These are phyloP conservation scores for Kodamaea restingae DNA, from an alignment of 805 yeast species.

Conservation along the genomic window DNA sequence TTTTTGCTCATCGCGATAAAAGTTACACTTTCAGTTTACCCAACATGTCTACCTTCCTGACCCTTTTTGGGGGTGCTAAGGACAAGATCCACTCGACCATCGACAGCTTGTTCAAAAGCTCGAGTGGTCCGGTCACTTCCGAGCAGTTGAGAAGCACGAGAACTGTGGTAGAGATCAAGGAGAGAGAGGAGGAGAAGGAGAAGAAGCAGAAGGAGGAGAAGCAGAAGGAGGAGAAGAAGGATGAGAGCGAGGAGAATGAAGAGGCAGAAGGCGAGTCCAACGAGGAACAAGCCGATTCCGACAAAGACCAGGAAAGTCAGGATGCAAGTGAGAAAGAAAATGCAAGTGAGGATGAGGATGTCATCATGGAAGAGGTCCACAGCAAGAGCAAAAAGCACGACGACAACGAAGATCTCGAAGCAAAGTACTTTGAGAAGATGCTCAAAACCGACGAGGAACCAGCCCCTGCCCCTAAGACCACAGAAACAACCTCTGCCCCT, in stretches of 20 bases:
- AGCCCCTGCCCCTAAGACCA: not conserved
- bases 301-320: too few species aligned
- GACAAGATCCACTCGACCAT: constrained; percentile 13
- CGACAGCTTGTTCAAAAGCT: constrained; percentile 29
- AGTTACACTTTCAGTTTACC: not conserved
- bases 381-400: constrained; percentile 1
- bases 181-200: constrained; percentile 12
- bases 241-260: constrained; percentile 6
- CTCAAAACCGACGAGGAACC: not conserved
- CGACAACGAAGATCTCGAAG: constrained; percentile 5
- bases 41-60: constrained; percentile 33
- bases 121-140: constrained; percentile 48
- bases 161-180: constrained; percentile 22
- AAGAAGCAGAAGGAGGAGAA: constrained; percentile 18
- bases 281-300: too few species aligned
- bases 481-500: constrained; percentile 11
- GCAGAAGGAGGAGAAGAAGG: constrained; percentile 15
- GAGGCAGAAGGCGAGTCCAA: constrained; percentile 12
- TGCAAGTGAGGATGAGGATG: constrained; percentile 36
- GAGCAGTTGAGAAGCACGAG: constrained; percentile 23
- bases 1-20: constrained; percentile 8
- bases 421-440: not conserved
- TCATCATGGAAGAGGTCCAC: not conserved
- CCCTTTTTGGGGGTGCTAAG: constrained; percentile 28
- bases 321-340: constrained; percentile 12